Conservation (phyloP, 345 rosid species). For the Lepidium aucheri region DNA sequence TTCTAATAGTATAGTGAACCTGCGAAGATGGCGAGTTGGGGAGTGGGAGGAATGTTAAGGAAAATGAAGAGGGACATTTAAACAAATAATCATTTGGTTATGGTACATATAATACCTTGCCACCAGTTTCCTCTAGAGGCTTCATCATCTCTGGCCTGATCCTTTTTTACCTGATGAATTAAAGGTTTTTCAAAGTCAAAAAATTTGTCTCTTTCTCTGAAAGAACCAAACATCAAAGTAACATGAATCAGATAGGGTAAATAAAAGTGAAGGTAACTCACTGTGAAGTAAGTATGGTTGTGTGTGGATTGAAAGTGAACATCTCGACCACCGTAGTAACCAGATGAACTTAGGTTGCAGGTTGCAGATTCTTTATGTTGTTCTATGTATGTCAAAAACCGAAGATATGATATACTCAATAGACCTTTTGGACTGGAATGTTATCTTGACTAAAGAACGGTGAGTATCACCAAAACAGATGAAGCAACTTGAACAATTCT, state of each 20-base stretch:
- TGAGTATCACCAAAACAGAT: neutral
- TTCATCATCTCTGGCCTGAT: constrained; percentile 42
- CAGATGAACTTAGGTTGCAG: constrained; percentile 76
- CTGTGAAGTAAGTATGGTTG: constrained; percentile 37
- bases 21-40: constrained; percentile 21
- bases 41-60: neutral
- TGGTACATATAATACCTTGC: constrained; percentile 46
- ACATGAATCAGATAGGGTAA: neutral
- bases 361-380: constrained; percentile 29
- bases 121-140: constrained; percentile 96
- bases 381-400: constrained; percentile 32
- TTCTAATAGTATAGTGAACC: constrained; percentile 83
- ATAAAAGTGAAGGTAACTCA: constrained; percentile 30
- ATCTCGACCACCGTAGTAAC: constrained; percentile 88
- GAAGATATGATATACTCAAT: neutral
- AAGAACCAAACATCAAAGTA: neutral
- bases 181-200: neutral
- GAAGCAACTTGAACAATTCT: neutral
- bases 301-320: constrained; percentile 39
- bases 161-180: constrained; percentile 31
- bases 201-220: neutral
- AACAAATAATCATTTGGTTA: neutral
- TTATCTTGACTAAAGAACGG: neutral
- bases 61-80: neutral
- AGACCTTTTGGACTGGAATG: neutral